Percentiles rank a stretch among this genome's conserved stretches.
phyloP scores from a whole-genome alignment of 1,284 basidiomycete species.

The Irpex lacteus region DNA sequence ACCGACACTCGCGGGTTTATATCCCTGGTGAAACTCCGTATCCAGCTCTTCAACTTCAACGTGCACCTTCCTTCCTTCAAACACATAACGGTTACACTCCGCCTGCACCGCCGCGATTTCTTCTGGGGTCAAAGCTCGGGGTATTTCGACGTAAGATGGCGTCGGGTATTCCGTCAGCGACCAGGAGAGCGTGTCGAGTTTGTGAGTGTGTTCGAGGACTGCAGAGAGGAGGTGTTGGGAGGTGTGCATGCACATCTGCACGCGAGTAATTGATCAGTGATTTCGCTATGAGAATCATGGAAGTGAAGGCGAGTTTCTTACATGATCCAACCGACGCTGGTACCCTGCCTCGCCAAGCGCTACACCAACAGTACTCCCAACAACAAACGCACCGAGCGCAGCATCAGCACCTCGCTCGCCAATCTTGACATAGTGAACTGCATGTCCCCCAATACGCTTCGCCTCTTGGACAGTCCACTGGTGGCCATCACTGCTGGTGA shows the following conservation, averaged over 20 bases:
- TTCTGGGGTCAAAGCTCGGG: slow-evolving; percentile 60
- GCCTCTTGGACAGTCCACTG: slow-evolving; percentile 68
- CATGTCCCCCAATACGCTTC: slow-evolving; percentile 70
- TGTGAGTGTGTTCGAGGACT: slow-evolving; percentile 64
- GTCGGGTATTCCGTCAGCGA: slow-evolving; percentile 66
- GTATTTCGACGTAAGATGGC: slow-evolving; percentile 78
- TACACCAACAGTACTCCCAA: slow-evolving; percentile 55
- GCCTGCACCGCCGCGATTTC: slow-evolving; percentile 66
- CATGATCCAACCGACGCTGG: slow-evolving; percentile 77
- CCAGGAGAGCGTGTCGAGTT: slow-evolving; percentile 82
- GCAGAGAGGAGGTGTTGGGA: slow-evolving; percentile 85
- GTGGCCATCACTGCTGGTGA: slow-evolving; percentile 43
- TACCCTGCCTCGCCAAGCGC: slow-evolving; percentile 62
- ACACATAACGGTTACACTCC: slow-evolving; percentile 64
- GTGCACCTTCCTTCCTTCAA: slow-evolving; percentile 59
- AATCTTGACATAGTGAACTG: slow-evolving; percentile 73
- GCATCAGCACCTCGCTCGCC: slow-evolving; percentile 38
- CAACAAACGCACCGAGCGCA: slow-evolving; percentile 42
- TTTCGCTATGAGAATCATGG: too few species aligned
- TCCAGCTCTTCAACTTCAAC: slow-evolving; percentile 70
- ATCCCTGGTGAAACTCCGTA: slow-evolving; percentile 35
- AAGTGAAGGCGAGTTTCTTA: slow-evolving; percentile 24
- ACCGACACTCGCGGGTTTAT: slow-evolving; percentile 33
- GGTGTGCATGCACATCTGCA: slow-evolving; percentile 84
- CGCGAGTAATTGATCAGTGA: too few species aligned